Percentiles rank a stretch among this genome's conserved stretches.
Conservation (phyloP, 2,329 filamentous ascomycete species). For the Colletotrichum siamense region DNA sequence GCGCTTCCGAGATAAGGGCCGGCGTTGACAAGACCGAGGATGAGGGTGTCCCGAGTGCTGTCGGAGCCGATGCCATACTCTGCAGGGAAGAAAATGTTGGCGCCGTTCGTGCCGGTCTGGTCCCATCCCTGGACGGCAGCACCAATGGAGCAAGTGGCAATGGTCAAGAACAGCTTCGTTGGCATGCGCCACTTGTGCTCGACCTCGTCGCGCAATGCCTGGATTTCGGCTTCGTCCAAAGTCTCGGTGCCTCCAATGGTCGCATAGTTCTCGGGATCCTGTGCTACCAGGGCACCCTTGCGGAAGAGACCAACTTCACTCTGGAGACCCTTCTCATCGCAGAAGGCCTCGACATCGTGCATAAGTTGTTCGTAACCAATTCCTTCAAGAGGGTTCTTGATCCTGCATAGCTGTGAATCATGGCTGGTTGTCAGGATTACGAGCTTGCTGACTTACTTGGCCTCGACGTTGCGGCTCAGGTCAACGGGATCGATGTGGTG, state of each 20-base stretch:
- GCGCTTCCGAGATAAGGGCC: slow-evolving; percentile 55
- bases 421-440: not conserved
- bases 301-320: slow-evolving; percentile 65
- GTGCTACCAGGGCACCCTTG: slow-evolving; percentile 77
- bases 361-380: slow-evolving; percentile 60
- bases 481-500: slow-evolving; percentile 28
- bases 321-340: slow-evolving; percentile 60
- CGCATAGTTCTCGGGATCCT: slow-evolving; percentile 69
- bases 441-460: slow-evolving; percentile 39
- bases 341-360: slow-evolving; percentile 67
- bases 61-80: slow-evolving; percentile 41
- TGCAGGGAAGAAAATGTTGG: slow-evolving; percentile 65
- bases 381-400: slow-evolving; percentile 52
- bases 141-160: slow-evolving; percentile 71
- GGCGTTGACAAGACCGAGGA: slow-evolving; percentile 72
- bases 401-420: slow-evolving; percentile 31
- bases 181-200: slow-evolving; percentile 73
- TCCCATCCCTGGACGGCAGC: slow-evolving; percentile 76
- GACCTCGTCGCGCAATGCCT: slow-evolving; percentile 64
- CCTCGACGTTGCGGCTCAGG: slow-evolving; percentile 44
- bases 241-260: slow-evolving; percentile 61
- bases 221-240: slow-evolving; percentile 64
- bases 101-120: slow-evolving; percentile 68
- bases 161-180: slow-evolving; percentile 67
- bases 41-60: slow-evolving; percentile 39